Evolutionary conservation across 1,284 basidiomycete genomes (phyloP).

Genomic region (Austropuccinia psidii): DNA sequence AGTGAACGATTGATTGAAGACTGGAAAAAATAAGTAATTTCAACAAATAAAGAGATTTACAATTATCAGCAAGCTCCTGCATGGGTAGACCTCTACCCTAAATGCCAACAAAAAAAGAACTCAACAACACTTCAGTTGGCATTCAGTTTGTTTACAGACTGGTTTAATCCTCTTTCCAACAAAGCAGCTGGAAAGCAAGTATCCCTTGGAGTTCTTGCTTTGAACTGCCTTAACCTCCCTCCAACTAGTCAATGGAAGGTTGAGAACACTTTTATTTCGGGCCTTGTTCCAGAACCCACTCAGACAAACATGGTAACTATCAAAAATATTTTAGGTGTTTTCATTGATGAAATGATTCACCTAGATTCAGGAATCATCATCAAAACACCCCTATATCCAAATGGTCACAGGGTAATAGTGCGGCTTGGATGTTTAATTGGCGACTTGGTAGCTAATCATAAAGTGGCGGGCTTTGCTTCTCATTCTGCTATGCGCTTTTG

Average conservation of each 20-base stretch:
- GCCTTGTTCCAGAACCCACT: not conserved
- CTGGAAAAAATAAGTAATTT: no score
- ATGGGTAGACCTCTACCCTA: no score
- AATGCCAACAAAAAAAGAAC: no score
- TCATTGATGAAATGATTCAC: not conserved
- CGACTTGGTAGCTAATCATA: not conserved
- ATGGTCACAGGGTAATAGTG: not conserved
- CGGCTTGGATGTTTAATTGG: not conserved
- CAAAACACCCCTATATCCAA: not conserved
- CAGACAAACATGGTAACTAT: not conserved
- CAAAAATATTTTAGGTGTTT: not conserved
- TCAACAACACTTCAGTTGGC: not conserved
- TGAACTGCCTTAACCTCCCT: not conserved
- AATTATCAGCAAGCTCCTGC: not conserved
- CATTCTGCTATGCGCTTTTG: not conserved
- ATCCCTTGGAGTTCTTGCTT: not conserved
- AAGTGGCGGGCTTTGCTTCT: not conserved
- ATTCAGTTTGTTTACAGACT: not conserved
- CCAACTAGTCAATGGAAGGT: not conserved
- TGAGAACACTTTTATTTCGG: not conserved
- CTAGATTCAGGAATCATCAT: not conserved
- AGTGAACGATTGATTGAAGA: slow-evolving; percentile 13
- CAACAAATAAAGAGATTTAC: not conserved
- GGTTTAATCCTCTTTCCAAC: slow-evolving; percentile 9
- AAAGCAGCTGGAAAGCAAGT: not conserved